Conservation (phyloP, 2,329 filamentous ascomycete genomes). For the Penicillium brevicompactum region DNA sequence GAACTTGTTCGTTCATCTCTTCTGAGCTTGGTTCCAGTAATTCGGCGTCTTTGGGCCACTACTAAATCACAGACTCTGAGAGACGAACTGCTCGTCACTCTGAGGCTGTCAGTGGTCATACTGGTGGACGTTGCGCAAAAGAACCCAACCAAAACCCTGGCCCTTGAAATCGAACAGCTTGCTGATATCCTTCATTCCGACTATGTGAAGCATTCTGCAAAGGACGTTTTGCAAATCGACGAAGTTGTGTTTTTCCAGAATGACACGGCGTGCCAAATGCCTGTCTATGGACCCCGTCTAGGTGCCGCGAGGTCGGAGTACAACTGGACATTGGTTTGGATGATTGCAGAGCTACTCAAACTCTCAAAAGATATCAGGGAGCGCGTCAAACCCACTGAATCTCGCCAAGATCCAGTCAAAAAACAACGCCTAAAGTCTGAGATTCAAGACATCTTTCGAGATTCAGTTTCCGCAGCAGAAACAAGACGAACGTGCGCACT, state of each 20-base stretch:
- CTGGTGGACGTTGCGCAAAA: conserved; percentile 48
- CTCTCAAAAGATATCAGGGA: conserved; percentile 33
- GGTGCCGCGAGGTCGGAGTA: conserved; percentile 39
- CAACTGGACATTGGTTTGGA: conserved; percentile 44
- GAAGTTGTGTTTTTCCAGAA: conserved; percentile 64
- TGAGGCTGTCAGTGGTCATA: conserved; percentile 68
- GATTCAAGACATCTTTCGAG: conserved; percentile 39
- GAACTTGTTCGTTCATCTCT: conserved; percentile 63
- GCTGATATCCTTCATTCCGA: conserved; percentile 73
- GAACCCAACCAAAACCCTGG: conserved; percentile 42
- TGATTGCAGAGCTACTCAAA: conserved; percentile 44
- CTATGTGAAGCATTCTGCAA: conserved; percentile 71
- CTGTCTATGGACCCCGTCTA: conserved; percentile 39
- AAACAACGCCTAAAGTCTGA: conserved; percentile 39
- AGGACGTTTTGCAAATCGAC: conserved; percentile 74
- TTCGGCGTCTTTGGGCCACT: conserved; percentile 76
- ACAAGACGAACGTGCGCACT: conserved; percentile 52
- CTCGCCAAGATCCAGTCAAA: conserved; percentile 31
- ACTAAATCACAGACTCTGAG: conserved; percentile 64
- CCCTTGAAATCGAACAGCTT: conserved; percentile 62
- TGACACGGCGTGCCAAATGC: conserved; percentile 34
- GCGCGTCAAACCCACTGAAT: conserved; percentile 7
- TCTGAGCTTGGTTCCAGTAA: conserved; percentile 66
- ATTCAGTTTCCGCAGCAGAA: conserved; percentile 40
- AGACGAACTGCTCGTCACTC: conserved; percentile 74